Evolutionary conservation across 306 rosid species (phyloP), one percentile per base, ranked within the genome.

Genomic region (Betula pendula): DNA sequence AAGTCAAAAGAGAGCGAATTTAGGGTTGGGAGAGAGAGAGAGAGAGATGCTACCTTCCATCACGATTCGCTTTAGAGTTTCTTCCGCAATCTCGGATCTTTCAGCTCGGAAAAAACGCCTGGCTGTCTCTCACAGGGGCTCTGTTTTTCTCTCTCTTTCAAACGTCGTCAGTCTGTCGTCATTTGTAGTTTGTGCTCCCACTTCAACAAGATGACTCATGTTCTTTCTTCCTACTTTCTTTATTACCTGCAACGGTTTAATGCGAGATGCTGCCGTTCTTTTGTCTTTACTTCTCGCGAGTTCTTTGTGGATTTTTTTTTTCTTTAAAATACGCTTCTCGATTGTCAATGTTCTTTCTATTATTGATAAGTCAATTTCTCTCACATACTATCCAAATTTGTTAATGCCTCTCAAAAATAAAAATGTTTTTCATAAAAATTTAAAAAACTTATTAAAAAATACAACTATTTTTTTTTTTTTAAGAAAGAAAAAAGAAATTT

Each of bases 31-130:
- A 38, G 22, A 72, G 5, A 68, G 53, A 16, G 12, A 73, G 44
- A 38, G 22, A 72, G 2, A 76, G 52, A 22, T 12, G 70, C 63
- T 82, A 83, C 91, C 91, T 88, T 81, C 87, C 89, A 85, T 85
- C 48, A 72, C 22, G 62, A 71, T 74, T 70, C 59, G 81, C n/a
- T 59, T 62, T 60, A 24, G 77, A 71, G 78, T 38, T 35, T 65
- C 47, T 38, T 19, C 25, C 6, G 47, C 13, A 10, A 65, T 79
- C 78, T 87, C 83, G 81, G 89, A 88, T 88, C 91, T 80, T 87
- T 81, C 60, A 10, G 75, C 43, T 44, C 59, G 4, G 70, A 16
- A 29, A 58, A 20, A 60, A 74, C 59, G 50, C 42, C 70, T 59
- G 73, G 48, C 12, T 48, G 43, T 27, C 44, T 16, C 45, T 70